Conservation (phyloP, 768 basidiomycete species). For the Phanerochaete sordida region DNA sequence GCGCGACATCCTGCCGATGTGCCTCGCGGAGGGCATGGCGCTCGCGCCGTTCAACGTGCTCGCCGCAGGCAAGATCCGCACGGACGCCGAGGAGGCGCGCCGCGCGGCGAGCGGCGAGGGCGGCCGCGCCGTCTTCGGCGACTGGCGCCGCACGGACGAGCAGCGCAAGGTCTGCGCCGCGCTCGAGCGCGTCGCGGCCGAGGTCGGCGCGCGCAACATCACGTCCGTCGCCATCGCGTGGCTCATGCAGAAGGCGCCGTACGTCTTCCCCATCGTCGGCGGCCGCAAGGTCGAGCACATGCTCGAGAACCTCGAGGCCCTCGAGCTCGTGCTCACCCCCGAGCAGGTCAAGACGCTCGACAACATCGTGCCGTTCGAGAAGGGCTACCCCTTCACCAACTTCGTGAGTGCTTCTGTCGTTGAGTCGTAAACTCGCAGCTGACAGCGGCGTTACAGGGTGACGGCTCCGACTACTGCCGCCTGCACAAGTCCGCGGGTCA, state of each 20-base stretch:
- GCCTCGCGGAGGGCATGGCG: constrained; percentile 29
- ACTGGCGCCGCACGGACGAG: constrained; percentile 46
- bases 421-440: background rate
- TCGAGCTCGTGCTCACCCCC: constrained; percentile 40
- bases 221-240: constrained; percentile 53
- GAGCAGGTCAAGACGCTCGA: constrained; percentile 48
- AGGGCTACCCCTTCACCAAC: constrained; percentile 38
- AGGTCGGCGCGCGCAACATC: constrained; percentile 46
- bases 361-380: constrained; percentile 37
- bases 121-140: constrained; percentile 29
- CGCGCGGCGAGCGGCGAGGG: constrained; percentile 27
- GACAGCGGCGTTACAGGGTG: constrained; percentile 16
- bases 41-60: constrained; percentile 42
- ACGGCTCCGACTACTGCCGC: constrained; percentile 23
- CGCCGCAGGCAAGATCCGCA: constrained; percentile 36
- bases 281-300: constrained; percentile 52
- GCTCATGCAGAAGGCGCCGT: constrained; percentile 50
- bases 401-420: constrained; percentile 22
- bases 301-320: constrained; percentile 45
- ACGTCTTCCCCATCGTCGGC: constrained; percentile 50
- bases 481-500: background rate
- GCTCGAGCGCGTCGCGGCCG: constrained; percentile 46
- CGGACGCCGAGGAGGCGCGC: constrained; percentile 34
- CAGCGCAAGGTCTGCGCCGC: constrained; percentile 40
- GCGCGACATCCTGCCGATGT: constrained; percentile 38